Evolutionary conservation across 192 early-diverging fungal species (phyloP), one percentile per base, ranked within the genome.

Genomic region (Coemansia sp.): DNA sequence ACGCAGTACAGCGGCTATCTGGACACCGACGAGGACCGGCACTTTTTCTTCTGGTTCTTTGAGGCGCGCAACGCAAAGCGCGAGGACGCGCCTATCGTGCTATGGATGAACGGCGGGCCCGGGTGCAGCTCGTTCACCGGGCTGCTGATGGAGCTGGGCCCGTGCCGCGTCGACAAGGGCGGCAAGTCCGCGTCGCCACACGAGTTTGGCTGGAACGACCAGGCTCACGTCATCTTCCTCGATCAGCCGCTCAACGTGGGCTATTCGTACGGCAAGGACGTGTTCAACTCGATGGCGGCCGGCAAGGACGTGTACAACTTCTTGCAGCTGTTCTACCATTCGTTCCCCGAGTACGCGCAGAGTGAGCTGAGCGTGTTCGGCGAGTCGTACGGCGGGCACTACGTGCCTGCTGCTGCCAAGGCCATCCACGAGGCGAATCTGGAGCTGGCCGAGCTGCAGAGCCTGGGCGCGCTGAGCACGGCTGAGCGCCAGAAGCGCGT

Each of bases 1-100:
- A 89, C 92, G 57, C 95, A 96, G 84, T 90, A 89, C 71, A 87
- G 85, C 49, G 89, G 87, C 26, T 88, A 91, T 60, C 69, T 91
- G 22, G 85, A 88, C 29, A 74, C 75, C 8, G 84, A 70, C 29
- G 68, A 62, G n/a, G 81, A 86, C 50, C 82, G 87, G 31, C 89
- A 94, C 70, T 93, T 91, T 62, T 93, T 91, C 80, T 94, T 91
- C 70, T 94, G 90, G 89, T 97, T 99, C 83, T 97, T 99, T 71
- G 94, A 95, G 70, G 88, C 89, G 5, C 88, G 91, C 57, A 80
- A 81, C 54, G 72, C 86, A 14, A 56, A 68, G 55, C 79, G 69
- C 21, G 61, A 64, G 27, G 61, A 71, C 19, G 94, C 93, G 55
- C 95, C 95, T 4, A 64, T 87, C 20, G 58, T 86, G 1, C 69